Evolutionary conservation across 352 stramenopile genomes (phyloP).

Genomic region (Pythium aquatile): DNA sequence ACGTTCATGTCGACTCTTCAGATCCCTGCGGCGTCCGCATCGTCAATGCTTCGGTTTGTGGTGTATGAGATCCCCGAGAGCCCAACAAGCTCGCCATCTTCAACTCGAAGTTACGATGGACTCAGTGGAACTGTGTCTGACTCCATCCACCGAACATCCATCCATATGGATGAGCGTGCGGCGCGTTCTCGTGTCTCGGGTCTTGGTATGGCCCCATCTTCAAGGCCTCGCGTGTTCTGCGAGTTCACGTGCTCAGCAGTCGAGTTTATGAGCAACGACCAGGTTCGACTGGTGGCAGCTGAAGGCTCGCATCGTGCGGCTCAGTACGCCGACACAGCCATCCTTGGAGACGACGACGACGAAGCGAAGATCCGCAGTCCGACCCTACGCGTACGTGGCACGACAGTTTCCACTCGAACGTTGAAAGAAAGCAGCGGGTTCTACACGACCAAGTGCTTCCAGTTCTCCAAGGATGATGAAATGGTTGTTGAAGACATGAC

Average conservation of each 20-base stretch:
- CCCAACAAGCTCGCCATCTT: slow-evolving; percentile 28
- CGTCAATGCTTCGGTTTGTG: slow-evolving; percentile 74
- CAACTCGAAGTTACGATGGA: slow-evolving; percentile 9
- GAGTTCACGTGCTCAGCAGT: slow-evolving; percentile 71
- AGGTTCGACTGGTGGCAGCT: slow-evolving; percentile 59
- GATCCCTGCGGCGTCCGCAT: slow-evolving; percentile 61
- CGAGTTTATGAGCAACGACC: slow-evolving; percentile 53
- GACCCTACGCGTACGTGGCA: slow-evolving; percentile 63
- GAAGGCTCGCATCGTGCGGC: slow-evolving; percentile 46
- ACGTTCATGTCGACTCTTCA: slow-evolving; percentile 81
- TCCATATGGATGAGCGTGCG: slow-evolving; percentile 59
- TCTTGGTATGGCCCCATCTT: slow-evolving; percentile 53
- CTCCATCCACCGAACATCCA: slow-evolving; percentile 13
- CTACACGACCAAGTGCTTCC: slow-evolving; percentile 79
- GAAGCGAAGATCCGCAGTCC: slow-evolving; percentile 18
- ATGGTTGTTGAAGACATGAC: slow-evolving; percentile 84
- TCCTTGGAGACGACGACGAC: not conserved
- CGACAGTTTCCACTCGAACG: slow-evolving; percentile 68
- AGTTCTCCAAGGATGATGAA: slow-evolving; percentile 67
- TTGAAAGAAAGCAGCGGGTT: slow-evolving; percentile 77
- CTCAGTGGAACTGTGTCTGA: slow-evolving; percentile 11
- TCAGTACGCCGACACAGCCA: slow-evolving; percentile 26
- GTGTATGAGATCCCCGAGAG: slow-evolving; percentile 76
- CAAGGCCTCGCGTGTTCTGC: slow-evolving; percentile 69
- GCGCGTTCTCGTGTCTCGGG: slow-evolving; percentile 52